Evolutionary conservation across 2,329 filamentous ascomycete genomes (phyloP).

Genomic region (Ramichloridium luteum): DNA sequence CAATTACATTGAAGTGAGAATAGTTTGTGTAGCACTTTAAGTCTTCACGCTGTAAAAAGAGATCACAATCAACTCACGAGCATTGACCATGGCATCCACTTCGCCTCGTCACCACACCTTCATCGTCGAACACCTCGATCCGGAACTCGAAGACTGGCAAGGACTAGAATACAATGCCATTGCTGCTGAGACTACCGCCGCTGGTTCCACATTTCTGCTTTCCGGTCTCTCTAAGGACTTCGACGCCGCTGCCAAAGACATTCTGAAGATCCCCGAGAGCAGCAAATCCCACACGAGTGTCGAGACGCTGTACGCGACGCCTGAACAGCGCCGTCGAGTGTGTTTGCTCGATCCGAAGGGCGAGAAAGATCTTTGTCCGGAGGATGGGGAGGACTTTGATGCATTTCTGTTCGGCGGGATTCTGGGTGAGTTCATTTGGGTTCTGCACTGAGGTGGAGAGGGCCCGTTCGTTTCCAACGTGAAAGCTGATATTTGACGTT

Average conservation of each 20-base stretch:
- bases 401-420: conserved; percentile 95
- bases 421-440: conserved; percentile 42
- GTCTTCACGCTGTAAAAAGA: too few relatives aligned
- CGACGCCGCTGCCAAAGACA: conserved; percentile 28
- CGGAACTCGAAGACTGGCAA: conserved; percentile 88
- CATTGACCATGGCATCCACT: too few relatives aligned
- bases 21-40: too few relatives aligned
- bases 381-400: conserved; percentile 73
- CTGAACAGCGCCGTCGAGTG: conserved; percentile 57
- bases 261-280: conserved; percentile 7
- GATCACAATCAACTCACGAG: too few relatives aligned
- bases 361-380: conserved; percentile 65
- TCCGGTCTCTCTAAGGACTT: conserved; percentile 39
- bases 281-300: conserved; percentile 43
- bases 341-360: conserved; percentile 85
- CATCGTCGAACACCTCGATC: conserved; percentile 92
- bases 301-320: conserved; percentile 58
- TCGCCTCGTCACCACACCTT: too few relatives aligned
- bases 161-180: conserved; percentile 85
- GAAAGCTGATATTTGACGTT: too few relatives aligned
- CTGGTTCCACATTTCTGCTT: conserved; percentile 40
- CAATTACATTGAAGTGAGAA: too few relatives aligned
- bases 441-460: background rate
- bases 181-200: conserved; percentile 60
- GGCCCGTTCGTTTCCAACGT: too few relatives aligned